These are phyloP conservation scores for Phialophora macrospora DNA, from an alignment of 2,329 filamentous ascomycete species.

Conservation along the genomic window DNA sequence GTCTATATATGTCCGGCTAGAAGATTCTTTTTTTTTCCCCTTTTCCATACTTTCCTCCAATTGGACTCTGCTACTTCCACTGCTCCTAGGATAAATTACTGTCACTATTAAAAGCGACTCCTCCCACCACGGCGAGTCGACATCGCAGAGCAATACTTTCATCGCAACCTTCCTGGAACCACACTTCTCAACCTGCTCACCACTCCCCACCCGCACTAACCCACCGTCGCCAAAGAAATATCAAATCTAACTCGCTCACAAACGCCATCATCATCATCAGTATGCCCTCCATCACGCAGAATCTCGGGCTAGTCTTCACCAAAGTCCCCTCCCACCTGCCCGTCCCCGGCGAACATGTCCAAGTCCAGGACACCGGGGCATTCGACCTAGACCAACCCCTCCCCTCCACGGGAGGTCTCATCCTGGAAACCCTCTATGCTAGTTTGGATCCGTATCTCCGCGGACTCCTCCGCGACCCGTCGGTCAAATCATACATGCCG, in stretches of 20 bases:
- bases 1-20: no score
- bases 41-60: no score
- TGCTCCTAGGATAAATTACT: not conserved
- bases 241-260: not conserved
- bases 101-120: not conserved
- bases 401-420: slow-evolving; percentile 58
- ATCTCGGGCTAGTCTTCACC: slow-evolving; percentile 78
- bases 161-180: not conserved
- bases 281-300: slow-evolving; percentile 47
- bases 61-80: not conserved
- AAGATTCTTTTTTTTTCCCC: no score
- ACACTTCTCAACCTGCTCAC: not conserved
- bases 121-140: not conserved
- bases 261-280: not conserved
- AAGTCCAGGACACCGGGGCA: slow-evolving; percentile 63
- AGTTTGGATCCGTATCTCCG: slow-evolving; percentile 80
- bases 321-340: slow-evolving; percentile 68
- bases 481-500: slow-evolving; percentile 69
- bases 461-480: slow-evolving; percentile 68
- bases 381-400: slow-evolving; percentile 64
- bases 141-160: not conserved
- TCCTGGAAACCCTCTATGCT: slow-evolving; percentile 68
- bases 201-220: no score
- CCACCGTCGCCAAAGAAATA: no score
- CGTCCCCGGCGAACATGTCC: slow-evolving; percentile 71